Evolutionary conservation across 2,329 filamentous ascomycete genomes (phyloP).

Genomic region (Metarhizium robertsii): DNA sequence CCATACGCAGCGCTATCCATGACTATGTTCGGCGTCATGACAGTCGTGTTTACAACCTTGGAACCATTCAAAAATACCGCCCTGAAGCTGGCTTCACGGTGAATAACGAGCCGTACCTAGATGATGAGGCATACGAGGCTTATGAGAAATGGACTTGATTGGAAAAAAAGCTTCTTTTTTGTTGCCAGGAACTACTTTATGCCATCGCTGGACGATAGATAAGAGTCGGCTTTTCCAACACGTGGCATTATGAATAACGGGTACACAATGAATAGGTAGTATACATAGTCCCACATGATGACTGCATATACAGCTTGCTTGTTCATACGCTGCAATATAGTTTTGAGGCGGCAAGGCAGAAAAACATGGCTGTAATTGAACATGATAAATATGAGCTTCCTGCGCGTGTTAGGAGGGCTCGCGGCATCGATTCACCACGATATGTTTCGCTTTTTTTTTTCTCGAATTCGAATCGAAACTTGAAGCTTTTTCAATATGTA

Average conservation of each 20-base stretch:
- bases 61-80: constrained; percentile 33
- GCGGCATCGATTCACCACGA: too few relatives aligned
- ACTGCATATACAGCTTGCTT: background rate
- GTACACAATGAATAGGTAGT: background rate
- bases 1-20: constrained; percentile 48
- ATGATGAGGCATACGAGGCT: background rate
- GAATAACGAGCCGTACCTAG: background rate
- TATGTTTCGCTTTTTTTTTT: too few relatives aligned
- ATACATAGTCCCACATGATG: background rate
- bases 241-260: background rate
- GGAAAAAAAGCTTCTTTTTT: background rate
- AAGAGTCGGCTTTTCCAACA: background rate
- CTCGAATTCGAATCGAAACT: background rate
- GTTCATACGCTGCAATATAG: background rate
- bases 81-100: constrained; percentile 18
- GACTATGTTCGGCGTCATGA: constrained; percentile 47
- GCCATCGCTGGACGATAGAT: background rate
- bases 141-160: background rate
- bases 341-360: background rate
- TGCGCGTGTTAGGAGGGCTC: background rate
- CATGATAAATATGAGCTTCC: background rate
- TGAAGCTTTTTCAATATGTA: background rate
- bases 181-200: background rate
- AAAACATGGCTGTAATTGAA: background rate
- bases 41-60: constrained; percentile 43